Evolutionary conservation across 768 basidiomycete genomes (phyloP), one percentile per base, ranked within the genome.

Genomic region (Trametes cingulata): DNA sequence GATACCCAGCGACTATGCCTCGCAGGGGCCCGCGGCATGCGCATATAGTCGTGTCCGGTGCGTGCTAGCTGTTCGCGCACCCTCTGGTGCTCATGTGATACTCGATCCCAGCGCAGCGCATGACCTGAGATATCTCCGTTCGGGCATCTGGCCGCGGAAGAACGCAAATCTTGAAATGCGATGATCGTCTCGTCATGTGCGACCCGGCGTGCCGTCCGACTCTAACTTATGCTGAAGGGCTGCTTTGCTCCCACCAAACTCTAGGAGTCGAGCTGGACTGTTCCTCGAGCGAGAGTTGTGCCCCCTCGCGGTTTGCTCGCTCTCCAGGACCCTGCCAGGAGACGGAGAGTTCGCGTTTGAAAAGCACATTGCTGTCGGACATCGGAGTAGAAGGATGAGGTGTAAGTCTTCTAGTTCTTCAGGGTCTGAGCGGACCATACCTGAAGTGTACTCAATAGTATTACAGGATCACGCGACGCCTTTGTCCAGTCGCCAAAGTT

Each of bases 91-190:
- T 35, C 48, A 49, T 49, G 48, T 35, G 48, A 49, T 25, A 20
- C n/a, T n/a, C 17, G 17, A 27, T 33, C 33, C 13, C 1, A 12
- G 6, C 2, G 17, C 48, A 35, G 15, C 6, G 14, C 29, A 19
- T 25, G 46, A 29, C 6, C n/a, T 29, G 24, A 47, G 46, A 15
- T 29, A 15, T n/a, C 15, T 36, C 10, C 13, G 2, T 25, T 17
- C 33, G 29, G 9, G 17, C 10, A 6, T n/a, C 3, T 17, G 19
- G 48, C 17, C 48, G 19, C 10, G 17, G 7, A 10, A 15, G 17
- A 49, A 49, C 17, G 48, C 48, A 49, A 49, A 49, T 49, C 29
- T 35, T n/a, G 6, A 49, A 49, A 49, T 35, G 33, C 33, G 48
- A 35, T 35, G 48, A 49, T 49, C 48, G 17, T 19, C 48, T 17